Conservation (phyloP, 371 early-diverging fungal species). For the Mucor piriformis region DNA sequence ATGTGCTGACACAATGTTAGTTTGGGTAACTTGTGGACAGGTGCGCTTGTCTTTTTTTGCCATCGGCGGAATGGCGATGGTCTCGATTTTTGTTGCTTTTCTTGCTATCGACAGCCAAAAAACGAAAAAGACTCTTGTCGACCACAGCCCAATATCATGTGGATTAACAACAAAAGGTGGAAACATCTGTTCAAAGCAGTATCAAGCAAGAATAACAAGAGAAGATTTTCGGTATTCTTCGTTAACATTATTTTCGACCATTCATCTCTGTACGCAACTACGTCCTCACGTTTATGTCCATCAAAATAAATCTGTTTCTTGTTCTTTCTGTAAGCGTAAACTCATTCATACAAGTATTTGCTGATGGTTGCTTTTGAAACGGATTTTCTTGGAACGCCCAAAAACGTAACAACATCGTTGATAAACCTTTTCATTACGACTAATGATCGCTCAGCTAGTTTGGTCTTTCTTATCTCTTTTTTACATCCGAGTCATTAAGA, state of each 20-base stretch:
- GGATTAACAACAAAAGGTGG: no score
- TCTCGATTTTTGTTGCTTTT: no score
- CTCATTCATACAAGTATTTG: slow-evolving; percentile 7
- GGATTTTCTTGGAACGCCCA: not conserved
- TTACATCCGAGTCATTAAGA: slow-evolving; percentile 4
- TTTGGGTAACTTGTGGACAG: no score
- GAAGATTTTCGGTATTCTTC: no score
- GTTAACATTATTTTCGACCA: slow-evolving; percentile 4
- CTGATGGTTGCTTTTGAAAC: not conserved
- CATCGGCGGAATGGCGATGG: no score
- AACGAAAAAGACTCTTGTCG: no score
- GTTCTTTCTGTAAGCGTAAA: not conserved
- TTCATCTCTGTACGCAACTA: not conserved
- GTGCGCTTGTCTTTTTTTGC: no score
- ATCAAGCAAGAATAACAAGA: no score
- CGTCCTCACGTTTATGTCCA: slow-evolving; percentile 5
- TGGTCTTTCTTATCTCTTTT: not conserved
- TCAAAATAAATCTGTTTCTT: slow-evolving; percentile 4
- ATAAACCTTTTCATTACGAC: not conserved
- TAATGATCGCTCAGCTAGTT: slow-evolving; percentile 1
- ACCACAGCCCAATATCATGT: no score
- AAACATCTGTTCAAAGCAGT: no score
- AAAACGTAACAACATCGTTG: not conserved
- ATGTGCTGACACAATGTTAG: no score
- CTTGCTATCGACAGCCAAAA: no score